A percentile compares a stretch with the other conserved stretches of the same genome.
Evolutionary conservation across 441 rosid species (phyloP).

Genomic region (Populus hybrid): DNA sequence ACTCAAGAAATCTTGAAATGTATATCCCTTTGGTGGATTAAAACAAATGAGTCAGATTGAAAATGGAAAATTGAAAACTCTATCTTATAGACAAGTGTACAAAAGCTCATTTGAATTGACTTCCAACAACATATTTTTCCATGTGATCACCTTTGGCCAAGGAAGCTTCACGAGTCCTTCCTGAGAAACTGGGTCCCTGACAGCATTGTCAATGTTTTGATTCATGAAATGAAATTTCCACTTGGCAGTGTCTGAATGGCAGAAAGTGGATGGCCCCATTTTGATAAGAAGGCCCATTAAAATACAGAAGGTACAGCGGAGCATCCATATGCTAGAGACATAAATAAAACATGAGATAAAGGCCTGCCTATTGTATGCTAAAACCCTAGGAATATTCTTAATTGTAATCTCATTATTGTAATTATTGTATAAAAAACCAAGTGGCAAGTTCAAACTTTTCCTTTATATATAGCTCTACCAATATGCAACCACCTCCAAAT

Average conservation of each 20-base stretch:
- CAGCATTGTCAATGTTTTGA: conserved; percentile 29
- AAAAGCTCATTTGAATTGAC: conserved; percentile 11
- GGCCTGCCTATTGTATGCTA: conserved; percentile 20
- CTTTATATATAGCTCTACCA: conserved; percentile 38
- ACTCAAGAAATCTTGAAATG: conserved; percentile 25
- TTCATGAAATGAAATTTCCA: conserved; percentile 32
- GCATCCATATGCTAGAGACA: conserved; percentile 23
- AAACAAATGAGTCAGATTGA: conserved; percentile 6
- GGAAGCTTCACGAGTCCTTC: conserved; percentile 41
- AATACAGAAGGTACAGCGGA: conserved; percentile 31
- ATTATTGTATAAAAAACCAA: conserved; percentile 1
- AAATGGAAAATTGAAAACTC: neutral
- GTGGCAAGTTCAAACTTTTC: conserved; percentile 31
- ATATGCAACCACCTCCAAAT: conserved; percentile 26
- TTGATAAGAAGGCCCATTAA: conserved; percentile 39
- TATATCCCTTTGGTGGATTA: conserved; percentile 11
- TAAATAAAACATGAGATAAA: conserved; percentile 15
- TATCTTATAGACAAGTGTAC: conserved; percentile 4
- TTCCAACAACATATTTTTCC: conserved; percentile 6
- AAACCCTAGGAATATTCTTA: conserved; percentile 40
- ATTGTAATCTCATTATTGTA: conserved; percentile 19
- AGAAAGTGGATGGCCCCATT: conserved; percentile 45
- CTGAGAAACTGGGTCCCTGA: conserved; percentile 41
- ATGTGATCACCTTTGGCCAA: conserved; percentile 2
- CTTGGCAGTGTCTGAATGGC: conserved; percentile 30